Percentiles rank a stretch among this genome's conserved stretches.
phyloP scores from a whole-genome alignment of 2,329 filamentous ascomycete species.

The Cladosporium sp. region DNA sequence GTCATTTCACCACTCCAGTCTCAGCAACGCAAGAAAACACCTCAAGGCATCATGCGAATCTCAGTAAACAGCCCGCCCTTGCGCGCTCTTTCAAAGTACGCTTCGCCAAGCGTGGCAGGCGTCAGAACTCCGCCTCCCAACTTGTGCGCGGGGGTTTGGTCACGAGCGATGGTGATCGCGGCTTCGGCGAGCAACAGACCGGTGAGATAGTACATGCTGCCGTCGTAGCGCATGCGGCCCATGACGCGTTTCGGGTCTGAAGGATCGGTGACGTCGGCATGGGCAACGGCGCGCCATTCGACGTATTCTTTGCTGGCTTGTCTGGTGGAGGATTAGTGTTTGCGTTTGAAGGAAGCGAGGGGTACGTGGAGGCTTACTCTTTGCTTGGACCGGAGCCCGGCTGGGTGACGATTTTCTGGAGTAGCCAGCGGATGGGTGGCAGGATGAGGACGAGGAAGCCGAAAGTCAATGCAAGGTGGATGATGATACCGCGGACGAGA shows the following conservation, averaged over 20 bases:
- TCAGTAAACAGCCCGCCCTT: constrained; percentile 61
- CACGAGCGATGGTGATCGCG: constrained; percentile 60
- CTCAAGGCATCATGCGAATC: constrained; percentile 30
- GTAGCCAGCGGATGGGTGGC: constrained; percentile 50
- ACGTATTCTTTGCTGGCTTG: constrained; percentile 55
- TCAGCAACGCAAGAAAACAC: background rate
- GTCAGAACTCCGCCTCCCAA: constrained; percentile 67
- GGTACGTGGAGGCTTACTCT: constrained; percentile 34
- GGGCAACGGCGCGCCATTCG: constrained; percentile 61
- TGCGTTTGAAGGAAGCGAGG: constrained; percentile 20
- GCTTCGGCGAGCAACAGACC: constrained; percentile 61
- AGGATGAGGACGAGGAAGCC: constrained; percentile 45
- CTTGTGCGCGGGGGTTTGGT: constrained; percentile 46
- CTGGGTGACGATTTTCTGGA: constrained; percentile 45
- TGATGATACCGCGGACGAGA: constrained; percentile 42
- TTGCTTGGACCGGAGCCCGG: constrained; percentile 48
- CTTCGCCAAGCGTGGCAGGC: constrained; percentile 65
- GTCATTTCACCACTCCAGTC: no score
- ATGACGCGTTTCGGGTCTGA: constrained; percentile 50
- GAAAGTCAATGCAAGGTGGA: constrained; percentile 48
- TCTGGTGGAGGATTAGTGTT: constrained; percentile 36
- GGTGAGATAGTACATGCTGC: constrained; percentile 65
- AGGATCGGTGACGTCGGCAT: constrained; percentile 50
- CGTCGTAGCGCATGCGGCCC: constrained; percentile 53
- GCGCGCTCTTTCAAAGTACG: constrained; percentile 60